Conservation (phyloP, 2,329 filamentous ascomycete species). For the Bisporella sp. region DNA sequence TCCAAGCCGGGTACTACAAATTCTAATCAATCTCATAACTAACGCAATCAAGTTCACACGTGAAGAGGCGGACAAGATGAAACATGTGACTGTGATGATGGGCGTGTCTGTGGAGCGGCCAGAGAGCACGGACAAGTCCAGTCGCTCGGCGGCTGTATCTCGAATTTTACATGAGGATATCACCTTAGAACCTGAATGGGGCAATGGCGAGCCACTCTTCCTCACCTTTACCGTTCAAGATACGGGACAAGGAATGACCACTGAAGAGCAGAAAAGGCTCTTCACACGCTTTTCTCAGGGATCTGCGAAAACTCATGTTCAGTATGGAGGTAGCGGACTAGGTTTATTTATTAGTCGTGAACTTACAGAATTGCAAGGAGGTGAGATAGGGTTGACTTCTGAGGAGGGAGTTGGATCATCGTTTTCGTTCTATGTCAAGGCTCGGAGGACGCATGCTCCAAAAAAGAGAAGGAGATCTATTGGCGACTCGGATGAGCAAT, state of each 20-base stretch:
- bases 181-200: slow-evolving; percentile 22
- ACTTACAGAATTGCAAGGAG: slow-evolving; percentile 70
- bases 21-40: slow-evolving; percentile 73
- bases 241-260: slow-evolving; percentile 65
- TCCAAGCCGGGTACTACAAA: slow-evolving; percentile 68
- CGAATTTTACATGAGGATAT: slow-evolving; percentile 12
- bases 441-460: slow-evolving; percentile 23
- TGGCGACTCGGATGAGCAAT: not conserved
- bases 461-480: not conserved
- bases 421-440: slow-evolving; percentile 69
- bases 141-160: not conserved
- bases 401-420: slow-evolving; percentile 61
- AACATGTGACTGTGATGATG: slow-evolving; percentile 35
- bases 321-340: slow-evolving; percentile 73
- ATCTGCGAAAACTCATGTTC: slow-evolving; percentile 62
- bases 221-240: slow-evolving; percentile 70
- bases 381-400: slow-evolving; percentile 64
- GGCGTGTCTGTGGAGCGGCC: slow-evolving; percentile 10
- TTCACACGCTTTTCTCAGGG: slow-evolving; percentile 80
- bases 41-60: slow-evolving; percentile 82
- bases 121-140: slow-evolving; percentile 5
- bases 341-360: slow-evolving; percentile 74
- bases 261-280: slow-evolving; percentile 63
- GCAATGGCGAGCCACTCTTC: slow-evolving; percentile 46
- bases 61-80: slow-evolving; percentile 49